These are phyloP conservation scores for Geranium brycei DNA, from an alignment of 345 rosid species.

Conservation along the genomic window DNA sequence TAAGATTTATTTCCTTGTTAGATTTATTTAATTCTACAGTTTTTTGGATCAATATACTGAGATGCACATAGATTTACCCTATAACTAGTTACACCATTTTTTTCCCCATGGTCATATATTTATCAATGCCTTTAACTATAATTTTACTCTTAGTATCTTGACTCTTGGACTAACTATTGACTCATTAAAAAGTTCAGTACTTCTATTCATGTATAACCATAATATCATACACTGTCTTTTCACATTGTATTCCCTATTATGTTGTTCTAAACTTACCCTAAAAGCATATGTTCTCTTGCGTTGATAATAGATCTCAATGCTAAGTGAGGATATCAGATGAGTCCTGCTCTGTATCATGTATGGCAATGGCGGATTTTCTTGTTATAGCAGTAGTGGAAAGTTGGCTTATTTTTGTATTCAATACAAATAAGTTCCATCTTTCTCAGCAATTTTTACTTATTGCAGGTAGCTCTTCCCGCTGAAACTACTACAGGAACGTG, in stretches of 20 bases:
- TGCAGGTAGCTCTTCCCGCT: slow-evolving; percentile 84
- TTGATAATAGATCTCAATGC: too few relatives aligned
- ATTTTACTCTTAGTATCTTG: not conserved
- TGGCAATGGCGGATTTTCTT: too few relatives aligned
- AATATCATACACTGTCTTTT: not conserved
- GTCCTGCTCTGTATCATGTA: too few relatives aligned
- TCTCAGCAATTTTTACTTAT: slow-evolving; percentile 7
- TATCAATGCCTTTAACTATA: too few relatives aligned
- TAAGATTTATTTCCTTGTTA: not conserved
- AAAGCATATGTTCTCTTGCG: too few relatives aligned
- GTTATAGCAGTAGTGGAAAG: not conserved
- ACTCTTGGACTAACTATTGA: not conserved
- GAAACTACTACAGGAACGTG: slow-evolving; percentile 83
- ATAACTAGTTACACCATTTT: not conserved
- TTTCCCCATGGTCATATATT: too few relatives aligned
- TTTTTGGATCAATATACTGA: not conserved
- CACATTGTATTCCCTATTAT: too few relatives aligned
- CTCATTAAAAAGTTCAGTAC: not conserved
- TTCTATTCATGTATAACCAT: not conserved
- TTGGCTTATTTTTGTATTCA: slow-evolving; percentile 3
- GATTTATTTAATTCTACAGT: not conserved
- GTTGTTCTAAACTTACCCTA: too few relatives aligned
- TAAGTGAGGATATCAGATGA: too few relatives aligned
- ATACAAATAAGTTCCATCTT: not conserved
- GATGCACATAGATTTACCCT: not conserved